These are phyloP conservation scores for Aspergillus vadensis DNA, from an alignment of 2,329 filamentous ascomycete genomes.

Conservation along the genomic window DNA sequence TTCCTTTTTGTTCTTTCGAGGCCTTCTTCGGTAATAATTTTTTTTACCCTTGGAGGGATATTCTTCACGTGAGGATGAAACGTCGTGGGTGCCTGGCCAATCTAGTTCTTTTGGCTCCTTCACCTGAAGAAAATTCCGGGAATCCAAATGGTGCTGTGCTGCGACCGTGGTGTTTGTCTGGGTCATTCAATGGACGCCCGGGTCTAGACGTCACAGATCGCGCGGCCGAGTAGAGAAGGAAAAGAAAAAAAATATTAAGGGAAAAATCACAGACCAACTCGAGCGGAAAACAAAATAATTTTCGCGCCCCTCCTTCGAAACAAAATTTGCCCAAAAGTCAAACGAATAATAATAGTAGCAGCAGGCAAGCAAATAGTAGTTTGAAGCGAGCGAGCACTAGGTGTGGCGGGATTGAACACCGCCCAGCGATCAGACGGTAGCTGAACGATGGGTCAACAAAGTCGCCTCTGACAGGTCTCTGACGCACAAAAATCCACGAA, in stretches of 20 bases:
- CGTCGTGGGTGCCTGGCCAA: background rate
- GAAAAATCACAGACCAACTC: background rate
- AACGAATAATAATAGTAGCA: constrained; percentile 16
- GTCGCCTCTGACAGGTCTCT: constrained; percentile 23
- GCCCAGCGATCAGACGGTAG: constrained; percentile 27
- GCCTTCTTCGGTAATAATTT: too few species aligned
- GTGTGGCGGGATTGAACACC: constrained; percentile 25
- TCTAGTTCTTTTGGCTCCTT: background rate
- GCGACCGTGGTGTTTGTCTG: constrained; percentile 12
- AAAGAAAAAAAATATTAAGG: constrained; percentile 1
- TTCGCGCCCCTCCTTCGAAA: background rate
- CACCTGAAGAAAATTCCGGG: constrained; percentile 2
- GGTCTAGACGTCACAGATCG: constrained; percentile 9
- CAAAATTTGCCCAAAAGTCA: constrained; percentile 5
- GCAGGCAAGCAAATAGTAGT: background rate
- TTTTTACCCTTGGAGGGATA: background rate
- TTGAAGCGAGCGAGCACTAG: constrained; percentile 9
- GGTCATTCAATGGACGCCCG: constrained; percentile 12
- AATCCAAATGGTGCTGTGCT: constrained; percentile 7
- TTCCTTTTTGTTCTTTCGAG: too few species aligned
- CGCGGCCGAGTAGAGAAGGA: background rate
- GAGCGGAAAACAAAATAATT: constrained; percentile 1
- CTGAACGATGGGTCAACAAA: constrained; percentile 29
- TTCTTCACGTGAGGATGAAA: constrained; percentile 10
- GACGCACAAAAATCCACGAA: constrained; percentile 20